Percentiles rank a stretch among this genome's conserved stretches.
phyloP scores from a whole-genome alignment of 2,329 filamentous ascomycete genomes.

The Capronia americana region DNA sequence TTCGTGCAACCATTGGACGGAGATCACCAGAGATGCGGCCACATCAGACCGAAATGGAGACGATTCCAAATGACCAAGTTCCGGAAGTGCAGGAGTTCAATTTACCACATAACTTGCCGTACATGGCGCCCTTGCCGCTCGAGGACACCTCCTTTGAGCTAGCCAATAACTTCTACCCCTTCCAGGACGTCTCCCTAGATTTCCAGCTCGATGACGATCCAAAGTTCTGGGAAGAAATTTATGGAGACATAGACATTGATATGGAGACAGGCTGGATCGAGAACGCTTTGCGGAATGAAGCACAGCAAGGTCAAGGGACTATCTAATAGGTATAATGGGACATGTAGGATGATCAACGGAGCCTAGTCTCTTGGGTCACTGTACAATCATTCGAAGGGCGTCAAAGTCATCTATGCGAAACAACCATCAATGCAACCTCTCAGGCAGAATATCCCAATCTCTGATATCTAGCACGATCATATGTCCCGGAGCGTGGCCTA shows the following conservation, averaged over 20 bases:
- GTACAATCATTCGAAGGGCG: neutral
- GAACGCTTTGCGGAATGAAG: slow-evolving; percentile 31
- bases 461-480: slow-evolving; percentile 65
- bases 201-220: slow-evolving; percentile 48
- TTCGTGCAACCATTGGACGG: slow-evolving; percentile 43
- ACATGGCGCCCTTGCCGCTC: neutral
- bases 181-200: slow-evolving; percentile 45
- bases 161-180: slow-evolving; percentile 30
- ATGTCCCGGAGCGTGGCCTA: slow-evolving; percentile 67
- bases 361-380: neutral
- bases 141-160: neutral
- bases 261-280: slow-evolving; percentile 51
- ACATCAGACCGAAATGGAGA: neutral
- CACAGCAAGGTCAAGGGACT: slow-evolving; percentile 4
- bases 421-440: neutral
- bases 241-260: slow-evolving; percentile 49
- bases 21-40: slow-evolving; percentile 10
- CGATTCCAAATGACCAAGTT: neutral
- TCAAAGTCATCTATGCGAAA: neutral
- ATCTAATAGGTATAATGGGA: neutral
- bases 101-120: neutral
- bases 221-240: slow-evolving; percentile 51
- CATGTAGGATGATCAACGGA: neutral
- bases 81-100: neutral
- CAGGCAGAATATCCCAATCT: slow-evolving; percentile 34